Percentiles rank a stretch among this genome's conserved stretches.
Evolutionary conservation across 441 rosid genomes (phyloP).

Genomic region (Erodium trifolium): DNA sequence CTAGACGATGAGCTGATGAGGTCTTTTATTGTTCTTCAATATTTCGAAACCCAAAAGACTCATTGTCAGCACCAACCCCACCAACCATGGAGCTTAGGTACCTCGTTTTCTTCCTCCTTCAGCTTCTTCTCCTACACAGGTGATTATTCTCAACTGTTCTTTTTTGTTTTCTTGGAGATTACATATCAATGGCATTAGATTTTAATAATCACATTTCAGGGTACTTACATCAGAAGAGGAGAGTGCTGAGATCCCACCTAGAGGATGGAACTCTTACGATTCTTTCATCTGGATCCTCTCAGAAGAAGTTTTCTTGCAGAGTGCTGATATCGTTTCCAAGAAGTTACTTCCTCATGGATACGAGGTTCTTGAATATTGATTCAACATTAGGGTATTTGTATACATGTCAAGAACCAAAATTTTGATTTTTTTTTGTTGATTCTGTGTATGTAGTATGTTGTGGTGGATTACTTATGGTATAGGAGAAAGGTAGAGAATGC

Average conservation of each 20-base stretch:
- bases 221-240: neutral
- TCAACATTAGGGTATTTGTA: neutral
- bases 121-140: conserved; percentile 6
- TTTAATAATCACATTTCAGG: neutral
- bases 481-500: conserved; percentile 73
- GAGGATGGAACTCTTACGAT: conserved; percentile 97
- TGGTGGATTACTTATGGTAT: conserved; percentile 95
- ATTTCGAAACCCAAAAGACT: neutral
- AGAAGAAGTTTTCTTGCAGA: conserved; percentile 73
- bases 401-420: neutral
- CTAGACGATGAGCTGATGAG: neutral
- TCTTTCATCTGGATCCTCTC: conserved; percentile 81
- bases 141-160: neutral
- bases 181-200: neutral
- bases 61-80: neutral
- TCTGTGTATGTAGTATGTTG: conserved; percentile 52
- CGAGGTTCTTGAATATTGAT: conserved; percentile 34
- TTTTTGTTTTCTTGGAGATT: neutral
- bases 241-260: conserved; percentile 58
- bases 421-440: neutral
- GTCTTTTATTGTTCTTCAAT: neutral
- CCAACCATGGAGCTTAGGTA: conserved; percentile 1
- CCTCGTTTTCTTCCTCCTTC: conserved; percentile 1
- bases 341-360: conserved; percentile 63
- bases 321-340: conserved; percentile 51